Conservation (phyloP, 495 filamentous ascomycete species). For the Geoglossum glabrum region DNA sequence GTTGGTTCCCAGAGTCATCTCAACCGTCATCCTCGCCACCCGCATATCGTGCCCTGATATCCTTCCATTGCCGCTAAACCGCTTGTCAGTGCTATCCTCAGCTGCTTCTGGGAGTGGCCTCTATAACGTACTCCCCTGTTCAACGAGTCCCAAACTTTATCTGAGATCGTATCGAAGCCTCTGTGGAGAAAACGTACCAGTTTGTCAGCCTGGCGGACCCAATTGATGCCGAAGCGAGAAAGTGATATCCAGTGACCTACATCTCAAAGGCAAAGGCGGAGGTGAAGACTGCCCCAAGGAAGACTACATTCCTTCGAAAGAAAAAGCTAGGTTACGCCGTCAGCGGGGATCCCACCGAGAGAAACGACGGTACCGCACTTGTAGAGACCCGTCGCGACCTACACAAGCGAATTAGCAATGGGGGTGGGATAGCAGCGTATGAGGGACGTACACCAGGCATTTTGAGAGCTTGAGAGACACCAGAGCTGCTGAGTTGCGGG, state of each 20-base stretch:
- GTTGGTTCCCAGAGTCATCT: not conserved
- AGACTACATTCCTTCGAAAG: constrained; percentile 67
- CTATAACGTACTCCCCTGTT: constrained; percentile 64
- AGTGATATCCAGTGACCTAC: constrained; percentile 30
- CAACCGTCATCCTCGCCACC: constrained; percentile 39
- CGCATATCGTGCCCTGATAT: constrained; percentile 79
- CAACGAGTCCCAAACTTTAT: constrained; percentile 69
- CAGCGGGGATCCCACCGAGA: constrained; percentile 7
- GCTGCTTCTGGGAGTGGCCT: constrained; percentile 1
- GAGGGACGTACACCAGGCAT: constrained; percentile 31
- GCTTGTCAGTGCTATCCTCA: constrained; percentile 16
- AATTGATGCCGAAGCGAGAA: not conserved
- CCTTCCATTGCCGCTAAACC: constrained; percentile 93
- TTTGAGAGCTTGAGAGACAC: constrained; percentile 13
- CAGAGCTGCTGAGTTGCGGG: not conserved
- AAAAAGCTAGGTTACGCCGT: constrained; percentile 35
- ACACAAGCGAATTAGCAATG: not conserved
- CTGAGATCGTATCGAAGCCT: constrained; percentile 51
- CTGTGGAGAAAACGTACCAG: constrained; percentile 25
- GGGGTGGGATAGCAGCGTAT: not conserved
- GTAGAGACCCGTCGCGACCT: constrained; percentile 49
- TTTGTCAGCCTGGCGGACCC: not conserved
- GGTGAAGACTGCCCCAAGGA: constrained; percentile 68
- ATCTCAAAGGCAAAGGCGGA: constrained; percentile 83
- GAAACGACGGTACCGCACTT: constrained; percentile 39